A percentile compares a stretch with the other conserved stretches of the same genome.
phyloP scores from a whole-genome alignment of 2,329 filamentous ascomycete genomes.

The Orbilia blumenaviensis region DNA sequence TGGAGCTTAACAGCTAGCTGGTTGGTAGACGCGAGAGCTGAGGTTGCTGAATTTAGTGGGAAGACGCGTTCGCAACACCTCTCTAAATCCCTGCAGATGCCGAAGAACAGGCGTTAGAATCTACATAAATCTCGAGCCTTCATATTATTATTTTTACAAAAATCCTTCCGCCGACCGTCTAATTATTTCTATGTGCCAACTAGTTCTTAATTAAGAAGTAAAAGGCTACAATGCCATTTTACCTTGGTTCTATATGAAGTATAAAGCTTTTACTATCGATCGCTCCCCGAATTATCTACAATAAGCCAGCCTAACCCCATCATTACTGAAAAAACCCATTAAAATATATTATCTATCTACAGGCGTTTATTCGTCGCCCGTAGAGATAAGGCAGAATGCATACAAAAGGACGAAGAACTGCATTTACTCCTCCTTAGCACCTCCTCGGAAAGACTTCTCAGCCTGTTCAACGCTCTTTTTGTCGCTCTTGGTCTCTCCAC shows the following conservation, averaged over 20 bases:
- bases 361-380: neutral
- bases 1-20: too few relatives aligned
- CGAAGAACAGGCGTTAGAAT: neutral
- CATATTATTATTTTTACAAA: too few relatives aligned
- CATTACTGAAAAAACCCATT: conserved; percentile 17
- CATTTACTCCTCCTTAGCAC: conserved; percentile 75
- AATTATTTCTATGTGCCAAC: too few relatives aligned
- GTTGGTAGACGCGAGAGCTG: conserved; percentile 22
- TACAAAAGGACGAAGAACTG: neutral
- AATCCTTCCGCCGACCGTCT: too few relatives aligned
- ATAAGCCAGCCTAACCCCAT: neutral
- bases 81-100: neutral
- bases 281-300: conserved; percentile 24
- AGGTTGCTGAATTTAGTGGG: conserved; percentile 30
- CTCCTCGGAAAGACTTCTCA: conserved; percentile 77
- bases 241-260: neutral
- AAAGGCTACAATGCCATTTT: neutral
- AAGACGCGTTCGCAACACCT: conserved; percentile 51
- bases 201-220: too few relatives aligned
- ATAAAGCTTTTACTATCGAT: conserved; percentile 6
- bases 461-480: conserved; percentile 85
- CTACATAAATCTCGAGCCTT: too few relatives aligned
- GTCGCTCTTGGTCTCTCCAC: conserved; percentile 81
- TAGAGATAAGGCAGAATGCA: neutral
- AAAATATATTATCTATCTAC: conserved; percentile 15